A percentile compares a stretch with the other conserved stretches of the same genome.
phyloP scores from a whole-genome alignment of 225 moss, liverwort and hornwort species.

The Antitrichia curtipendula region DNA sequence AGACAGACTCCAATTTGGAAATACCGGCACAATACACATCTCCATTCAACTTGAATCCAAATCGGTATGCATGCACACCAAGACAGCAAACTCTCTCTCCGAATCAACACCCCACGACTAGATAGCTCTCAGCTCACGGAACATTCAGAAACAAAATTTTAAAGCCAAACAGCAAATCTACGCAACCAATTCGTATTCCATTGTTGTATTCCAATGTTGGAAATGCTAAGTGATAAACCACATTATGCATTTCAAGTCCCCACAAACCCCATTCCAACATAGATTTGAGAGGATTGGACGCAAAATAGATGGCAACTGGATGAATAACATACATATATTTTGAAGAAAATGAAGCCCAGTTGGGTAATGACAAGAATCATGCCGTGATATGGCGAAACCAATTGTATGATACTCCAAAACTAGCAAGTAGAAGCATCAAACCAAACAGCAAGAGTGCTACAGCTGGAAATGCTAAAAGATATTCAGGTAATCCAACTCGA shows the following conservation, averaged over 20 bases:
- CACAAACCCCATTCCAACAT: background rate
- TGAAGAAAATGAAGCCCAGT: background rate
- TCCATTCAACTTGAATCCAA: too few relatives aligned
- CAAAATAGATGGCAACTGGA: background rate
- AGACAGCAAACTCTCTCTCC: too few relatives aligned
- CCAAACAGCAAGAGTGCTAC: background rate
- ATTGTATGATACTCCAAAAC: background rate
- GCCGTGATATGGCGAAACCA: background rate
- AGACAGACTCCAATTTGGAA: too few relatives aligned
- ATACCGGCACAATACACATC: too few relatives aligned
- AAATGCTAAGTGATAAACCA: background rate
- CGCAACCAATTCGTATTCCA: background rate
- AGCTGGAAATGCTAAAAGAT: background rate
- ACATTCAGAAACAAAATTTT: too few relatives aligned
- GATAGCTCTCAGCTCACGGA: too few relatives aligned
- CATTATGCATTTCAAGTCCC: background rate
- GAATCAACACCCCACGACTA: too few relatives aligned
- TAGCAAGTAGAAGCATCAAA: background rate
- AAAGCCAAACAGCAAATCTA: too few relatives aligned
- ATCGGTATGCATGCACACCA: too few relatives aligned
- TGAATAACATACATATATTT: background rate
- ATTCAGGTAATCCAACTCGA: background rate
- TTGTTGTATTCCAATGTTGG: background rate
- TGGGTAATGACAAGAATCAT: conserved; percentile 2
- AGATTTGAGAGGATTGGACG: background rate